These are phyloP conservation scores for Phylloporus sp. DNA, from an alignment of 768 basidiomycete genomes.

Conservation along the genomic window DNA sequence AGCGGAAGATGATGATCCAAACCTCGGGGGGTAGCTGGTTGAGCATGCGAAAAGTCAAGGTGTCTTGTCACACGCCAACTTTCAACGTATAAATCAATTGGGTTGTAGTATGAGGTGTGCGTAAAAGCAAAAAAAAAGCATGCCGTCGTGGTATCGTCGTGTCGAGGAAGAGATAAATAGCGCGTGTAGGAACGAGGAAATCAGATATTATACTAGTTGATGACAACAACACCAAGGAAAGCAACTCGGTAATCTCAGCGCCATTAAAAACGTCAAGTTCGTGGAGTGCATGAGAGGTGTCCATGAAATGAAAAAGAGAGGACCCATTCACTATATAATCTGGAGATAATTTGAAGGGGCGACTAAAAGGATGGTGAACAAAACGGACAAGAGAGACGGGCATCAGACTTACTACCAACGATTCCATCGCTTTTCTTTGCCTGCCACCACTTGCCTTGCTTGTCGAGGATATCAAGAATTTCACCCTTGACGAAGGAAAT, in stretches of 20 bases:
- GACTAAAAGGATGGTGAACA: slow-evolving; percentile 41
- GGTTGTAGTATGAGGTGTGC: slow-evolving; percentile 4
- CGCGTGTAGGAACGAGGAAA: slow-evolving; percentile 13
- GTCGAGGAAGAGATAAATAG: slow-evolving; percentile 28
- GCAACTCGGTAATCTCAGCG: slow-evolving; percentile 16
- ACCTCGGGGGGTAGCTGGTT: slow-evolving; percentile 46
- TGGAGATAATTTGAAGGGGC: slow-evolving; percentile 86
- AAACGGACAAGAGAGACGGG: neutral
- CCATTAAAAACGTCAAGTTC: slow-evolving; percentile 33
- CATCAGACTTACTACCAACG: slow-evolving; percentile 62
- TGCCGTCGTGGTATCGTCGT: slow-evolving; percentile 32
- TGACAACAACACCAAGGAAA: slow-evolving; percentile 24
- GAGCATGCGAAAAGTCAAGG: neutral
- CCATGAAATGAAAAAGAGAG: slow-evolving; percentile 18
- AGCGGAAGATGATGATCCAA: slow-evolving; percentile 50
- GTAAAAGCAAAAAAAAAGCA: slow-evolving; percentile 12
- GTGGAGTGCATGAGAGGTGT: slow-evolving; percentile 24
- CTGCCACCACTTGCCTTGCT: slow-evolving; percentile 93
- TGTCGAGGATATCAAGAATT: slow-evolving; percentile 87
- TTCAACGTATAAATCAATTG: neutral
- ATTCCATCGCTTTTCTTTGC: slow-evolving; percentile 74
- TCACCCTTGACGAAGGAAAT: slow-evolving; percentile 93
- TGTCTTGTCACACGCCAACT: slow-evolving; percentile 7
- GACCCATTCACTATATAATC: slow-evolving; percentile 50
- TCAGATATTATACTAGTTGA: slow-evolving; percentile 31